Conservation (phyloP, 805 yeast species). For the Suhomyces xylopsoci region DNA sequence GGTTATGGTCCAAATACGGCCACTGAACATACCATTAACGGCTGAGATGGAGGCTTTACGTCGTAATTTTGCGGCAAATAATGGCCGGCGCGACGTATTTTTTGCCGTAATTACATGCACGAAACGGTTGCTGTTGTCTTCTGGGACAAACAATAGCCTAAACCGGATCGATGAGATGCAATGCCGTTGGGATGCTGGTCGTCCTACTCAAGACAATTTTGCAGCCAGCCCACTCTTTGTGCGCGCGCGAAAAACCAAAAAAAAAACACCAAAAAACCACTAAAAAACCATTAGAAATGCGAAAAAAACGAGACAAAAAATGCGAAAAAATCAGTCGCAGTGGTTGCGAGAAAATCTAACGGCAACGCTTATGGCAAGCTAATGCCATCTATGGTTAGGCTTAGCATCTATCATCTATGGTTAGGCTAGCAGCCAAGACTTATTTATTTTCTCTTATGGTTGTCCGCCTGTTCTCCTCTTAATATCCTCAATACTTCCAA, state of each 20-base stretch:
- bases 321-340: background rate
- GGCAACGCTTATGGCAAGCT: too few species aligned
- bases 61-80: background rate
- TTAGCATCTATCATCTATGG: too few species aligned
- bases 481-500: constrained; percentile 55
- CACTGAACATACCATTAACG: background rate
- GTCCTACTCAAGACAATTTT: background rate
- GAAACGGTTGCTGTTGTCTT: background rate
- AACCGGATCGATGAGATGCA: background rate
- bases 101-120: background rate
- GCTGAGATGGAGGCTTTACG: background rate
- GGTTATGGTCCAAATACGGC: background rate
- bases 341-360: background rate
- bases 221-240: background rate
- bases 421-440: too few species aligned
- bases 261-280: too few species aligned
- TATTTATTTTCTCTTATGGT: background rate
- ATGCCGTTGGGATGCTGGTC: background rate
- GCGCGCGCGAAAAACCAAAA: background rate
- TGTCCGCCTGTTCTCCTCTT: constrained; percentile 37
- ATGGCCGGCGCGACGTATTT: background rate
- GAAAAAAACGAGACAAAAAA: too few species aligned
- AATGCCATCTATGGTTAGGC: too few species aligned
- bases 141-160: background rate
- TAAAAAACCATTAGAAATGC: too few species aligned